Evolutionary conservation across 1,284 basidiomycete species (phyloP).

Genomic region (Sanghuangporus weigelae): DNA sequence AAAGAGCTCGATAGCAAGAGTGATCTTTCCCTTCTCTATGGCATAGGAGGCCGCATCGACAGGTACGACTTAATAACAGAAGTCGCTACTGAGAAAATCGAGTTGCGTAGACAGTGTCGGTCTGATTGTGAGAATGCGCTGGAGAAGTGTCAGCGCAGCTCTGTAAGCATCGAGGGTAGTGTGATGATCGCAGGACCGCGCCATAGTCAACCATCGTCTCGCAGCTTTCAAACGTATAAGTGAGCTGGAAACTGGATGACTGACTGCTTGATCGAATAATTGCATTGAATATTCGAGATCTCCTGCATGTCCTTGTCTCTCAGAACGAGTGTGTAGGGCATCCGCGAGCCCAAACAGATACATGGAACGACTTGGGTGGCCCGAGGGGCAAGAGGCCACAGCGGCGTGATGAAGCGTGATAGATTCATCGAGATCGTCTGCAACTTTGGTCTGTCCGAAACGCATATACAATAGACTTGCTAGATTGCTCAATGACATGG

Average conservation of each 20-base stretch:
- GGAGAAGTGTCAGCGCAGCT: not conserved
- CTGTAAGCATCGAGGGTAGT: not conserved
- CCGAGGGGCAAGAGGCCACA: not conserved
- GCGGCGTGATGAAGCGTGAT: not conserved
- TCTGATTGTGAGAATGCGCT: not conserved
- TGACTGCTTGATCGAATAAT: not conserved
- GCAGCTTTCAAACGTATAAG: not conserved
- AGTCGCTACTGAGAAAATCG: not conserved
- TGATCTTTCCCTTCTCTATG: not conserved
- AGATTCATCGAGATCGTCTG: not conserved
- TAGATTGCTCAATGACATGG: not conserved
- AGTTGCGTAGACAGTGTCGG: not conserved
- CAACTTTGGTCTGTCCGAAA: not conserved
- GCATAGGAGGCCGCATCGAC: not conserved
- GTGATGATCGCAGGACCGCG: not conserved
- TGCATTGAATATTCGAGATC: not conserved
- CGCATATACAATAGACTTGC: not conserved
- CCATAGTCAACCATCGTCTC: not conserved
- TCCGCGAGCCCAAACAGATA: not conserved
- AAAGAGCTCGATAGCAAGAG: not conserved
- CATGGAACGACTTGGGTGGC: not conserved
- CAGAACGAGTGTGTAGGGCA: not conserved
- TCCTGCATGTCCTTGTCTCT: not conserved
- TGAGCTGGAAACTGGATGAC: not conserved
- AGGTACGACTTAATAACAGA: not conserved